phyloP scores from a whole-genome alignment of 2,329 filamentous ascomycete genomes.

The Cladosporium sp. region DNA sequence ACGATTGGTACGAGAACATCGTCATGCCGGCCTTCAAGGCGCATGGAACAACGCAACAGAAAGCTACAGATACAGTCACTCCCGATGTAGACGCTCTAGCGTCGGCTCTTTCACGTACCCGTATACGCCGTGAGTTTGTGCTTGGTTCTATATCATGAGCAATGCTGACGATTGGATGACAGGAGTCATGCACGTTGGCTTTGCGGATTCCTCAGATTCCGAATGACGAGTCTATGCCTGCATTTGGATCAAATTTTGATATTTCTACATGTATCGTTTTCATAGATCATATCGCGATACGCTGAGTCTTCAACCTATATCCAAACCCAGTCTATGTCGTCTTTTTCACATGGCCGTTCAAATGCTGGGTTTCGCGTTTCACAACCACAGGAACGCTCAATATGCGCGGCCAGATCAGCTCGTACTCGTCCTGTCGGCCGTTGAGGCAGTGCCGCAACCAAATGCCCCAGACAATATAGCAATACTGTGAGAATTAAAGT shows the following conservation, averaged over 20 bases:
- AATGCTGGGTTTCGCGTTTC: not conserved
- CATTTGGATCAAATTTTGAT: too few species aligned
- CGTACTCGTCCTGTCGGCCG: conserved; percentile 69
- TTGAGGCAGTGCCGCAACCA: conserved; percentile 79
- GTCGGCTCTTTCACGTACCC: not conserved
- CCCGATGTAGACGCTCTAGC: not conserved
- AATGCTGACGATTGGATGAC: too few species aligned
- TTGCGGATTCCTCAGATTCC: not conserved
- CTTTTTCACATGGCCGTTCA: conserved; percentile 15
- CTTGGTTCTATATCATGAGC: not conserved
- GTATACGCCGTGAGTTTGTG: not conserved
- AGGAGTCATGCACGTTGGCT: too few species aligned
- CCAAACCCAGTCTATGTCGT: not conserved
- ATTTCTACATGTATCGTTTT: too few species aligned
- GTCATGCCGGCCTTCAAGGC: not conserved
- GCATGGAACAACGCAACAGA: not conserved
- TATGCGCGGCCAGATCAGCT: conserved; percentile 66
- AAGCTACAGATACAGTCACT: not conserved
- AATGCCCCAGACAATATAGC: conserved; percentile 77
- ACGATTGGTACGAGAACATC: conserved; percentile 22
- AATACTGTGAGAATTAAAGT: conserved; percentile 52
- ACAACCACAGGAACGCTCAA: conserved; percentile 39
- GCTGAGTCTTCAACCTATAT: not conserved
- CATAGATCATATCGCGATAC: not conserved
- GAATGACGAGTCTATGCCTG: not conserved